Evolutionary conservation across 495 filamentous ascomycete genomes (phyloP).

Genomic region (Glonium stellatum): DNA sequence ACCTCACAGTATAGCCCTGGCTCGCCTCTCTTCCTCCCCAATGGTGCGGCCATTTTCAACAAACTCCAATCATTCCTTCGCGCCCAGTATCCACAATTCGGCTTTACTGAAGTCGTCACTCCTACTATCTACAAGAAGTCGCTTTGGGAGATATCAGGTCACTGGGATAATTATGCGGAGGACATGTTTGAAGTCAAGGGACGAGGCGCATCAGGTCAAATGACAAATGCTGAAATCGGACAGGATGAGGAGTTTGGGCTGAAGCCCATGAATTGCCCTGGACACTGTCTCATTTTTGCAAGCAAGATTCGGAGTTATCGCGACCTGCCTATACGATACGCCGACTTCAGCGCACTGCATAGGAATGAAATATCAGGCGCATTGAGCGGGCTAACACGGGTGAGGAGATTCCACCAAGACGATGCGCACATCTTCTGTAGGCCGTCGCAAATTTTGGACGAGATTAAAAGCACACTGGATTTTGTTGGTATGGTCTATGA

Average conservation of each 20-base stretch:
- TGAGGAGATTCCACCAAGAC: conserved; percentile 92
- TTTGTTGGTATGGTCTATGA: conserved; percentile 75
- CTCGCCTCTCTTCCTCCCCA: conserved; percentile 80
- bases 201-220: conserved; percentile 46
- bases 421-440: conserved; percentile 94
- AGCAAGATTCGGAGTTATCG: conserved; percentile 66
- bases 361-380: conserved; percentile 85
- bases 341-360: conserved; percentile 88
- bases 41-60: conserved; percentile 80
- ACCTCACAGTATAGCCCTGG: conserved; percentile 76
- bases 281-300: conserved; percentile 83
- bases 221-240: conserved; percentile 37
- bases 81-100: conserved; percentile 77
- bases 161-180: conserved; percentile 89
- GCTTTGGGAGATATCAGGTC: conserved; percentile 82
- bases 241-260: conserved; percentile 79
- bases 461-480: conserved; percentile 70
- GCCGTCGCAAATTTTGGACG: conserved; percentile 69
- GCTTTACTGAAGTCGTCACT: conserved; percentile 86
- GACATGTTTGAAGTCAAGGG: conserved; percentile 89
- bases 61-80: conserved; percentile 80
- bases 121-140: conserved; percentile 91
- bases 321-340: conserved; percentile 82
- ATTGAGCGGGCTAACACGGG: conserved; percentile 77
- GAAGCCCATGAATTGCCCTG: conserved; percentile 97